Evolutionary conservation across 1,139 yeast genomes (phyloP), one percentile per base, ranked within the genome.

Genomic region (Candida tropicalis): DNA sequence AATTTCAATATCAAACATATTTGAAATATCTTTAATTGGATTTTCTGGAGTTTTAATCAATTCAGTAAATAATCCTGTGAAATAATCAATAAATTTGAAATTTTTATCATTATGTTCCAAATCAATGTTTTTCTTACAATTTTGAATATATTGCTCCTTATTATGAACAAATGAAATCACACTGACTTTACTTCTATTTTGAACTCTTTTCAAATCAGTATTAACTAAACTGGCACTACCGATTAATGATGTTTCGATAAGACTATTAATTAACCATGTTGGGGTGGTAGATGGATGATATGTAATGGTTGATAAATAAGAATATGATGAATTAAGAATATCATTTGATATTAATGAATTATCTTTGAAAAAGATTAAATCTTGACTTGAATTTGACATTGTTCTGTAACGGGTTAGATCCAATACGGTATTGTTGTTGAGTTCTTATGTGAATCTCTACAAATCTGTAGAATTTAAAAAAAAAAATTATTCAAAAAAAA

Each of bases 251-350:
- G 66, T 73, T 52, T 78, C 82, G 8, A 77, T 59, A 26, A 79
- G 54, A 2, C 78, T 66, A 32, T 68, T 75, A 5, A 79, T 57
- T 26, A 87, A 65, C 95, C 95, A 87, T 4, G 78, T 59, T 1
- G 95, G 83, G 15, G 81, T 73, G 0, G 89, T 84, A 0, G 87
- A 85, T 47, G 76, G 79, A 1, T 73, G 68, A 48, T 83, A 77
- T 0, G 87, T 73, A 2, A 86, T 63, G 1, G 80, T 55, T 1
- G 79, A 68, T 31, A 81, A 55, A 37, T 54, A 52, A 3, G 67
- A 59, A 2, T 44, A 12, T 2, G 38, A 24, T 0, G 61, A 63
- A 31, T 48, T 61, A 54, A 58, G 53, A 43, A 56, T 45, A 31
- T 40, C 49, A 44, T 50, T 63, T 18, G 63, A 59, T 47, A 82